Evolutionary conservation across 345 rosid genomes (phyloP), one percentile per base, ranked within the genome.

Genomic region (Syzygium grande): DNA sequence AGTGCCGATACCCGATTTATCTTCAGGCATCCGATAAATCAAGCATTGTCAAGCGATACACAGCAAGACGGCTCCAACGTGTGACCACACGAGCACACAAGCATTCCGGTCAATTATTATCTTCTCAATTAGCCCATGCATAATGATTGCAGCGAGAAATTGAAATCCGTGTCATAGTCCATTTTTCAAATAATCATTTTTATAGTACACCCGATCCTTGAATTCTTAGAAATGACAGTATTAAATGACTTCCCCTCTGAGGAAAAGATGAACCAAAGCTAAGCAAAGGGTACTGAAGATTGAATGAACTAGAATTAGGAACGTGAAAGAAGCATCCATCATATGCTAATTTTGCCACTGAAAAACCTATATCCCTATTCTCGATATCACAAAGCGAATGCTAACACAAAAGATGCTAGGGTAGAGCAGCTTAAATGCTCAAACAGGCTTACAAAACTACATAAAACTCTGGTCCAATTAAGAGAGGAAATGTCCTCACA

Each of bases 401-500:
- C 56, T 12, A 25, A 49, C 58, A 54, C 17, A 84, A 29, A 22
- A 43, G 73, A 61, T 61, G 19, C 73, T 61, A n/a, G 4, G 9
- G 2, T 61, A 61, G 73, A 61, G 34, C 13, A 61, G 73, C 34
- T 0, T 1, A 61, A n/a, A 12, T n/a, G 73, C 73, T 61, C 73
- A 61, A 61, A 61, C 73, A 61, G 73, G 73, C 73, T 61, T 61
- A 7, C 73, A 58, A 58, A 25, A 6, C 29, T 2, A 58, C 11
- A 58, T 58, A 14, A 11, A 58, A 58, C 11, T 58, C 65, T 58
- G 65, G 29, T 58, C 5, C 29, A 58, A 58, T 0, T 11, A 58
- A 58, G 65, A n/a, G 77, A 73, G 87, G 79, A 84, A 68, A 89
- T 56, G 89, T 30, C 4, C 98, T 94, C 90, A 97, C 99, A 94